Percentiles rank a stretch among this genome's conserved stretches.
Conservation (phyloP, 2,329 filamentous ascomycete species). For the Coniochaeta sp. region DNA sequence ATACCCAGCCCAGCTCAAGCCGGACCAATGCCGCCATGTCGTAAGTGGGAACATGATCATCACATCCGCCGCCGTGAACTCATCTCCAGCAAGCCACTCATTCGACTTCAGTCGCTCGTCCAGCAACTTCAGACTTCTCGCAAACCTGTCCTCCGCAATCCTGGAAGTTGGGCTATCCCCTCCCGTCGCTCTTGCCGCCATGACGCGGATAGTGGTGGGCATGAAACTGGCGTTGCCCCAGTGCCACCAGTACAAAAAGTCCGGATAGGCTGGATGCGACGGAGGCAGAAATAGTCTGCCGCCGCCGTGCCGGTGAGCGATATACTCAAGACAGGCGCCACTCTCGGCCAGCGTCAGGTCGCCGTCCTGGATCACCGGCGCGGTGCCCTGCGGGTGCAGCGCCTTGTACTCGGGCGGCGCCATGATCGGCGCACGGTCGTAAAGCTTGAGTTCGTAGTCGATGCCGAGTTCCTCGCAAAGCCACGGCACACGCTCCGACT, state of each 20-base stretch:
- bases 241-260: conserved; percentile 61
- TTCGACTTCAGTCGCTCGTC: conserved; percentile 39
- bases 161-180: conserved; percentile 10
- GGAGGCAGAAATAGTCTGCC: conserved; percentile 40
- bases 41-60: conserved; percentile 56
- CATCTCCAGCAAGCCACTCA: conserved; percentile 49
- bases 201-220: conserved; percentile 25
- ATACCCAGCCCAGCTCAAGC: conserved; percentile 31
- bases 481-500: conserved; percentile 58
- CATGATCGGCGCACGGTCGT: conserved; percentile 23
- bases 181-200: conserved; percentile 24
- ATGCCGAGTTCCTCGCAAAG: conserved; percentile 57
- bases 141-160: conserved; percentile 23
- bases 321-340: conserved; percentile 54
- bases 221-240: conserved; percentile 41
- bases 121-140: conserved; percentile 31
- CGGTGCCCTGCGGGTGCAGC: conserved; percentile 42
- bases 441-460: conserved; percentile 30
- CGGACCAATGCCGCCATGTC: conserved; percentile 48
- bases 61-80: conserved; percentile 59
- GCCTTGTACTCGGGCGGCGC: conserved; percentile 30
- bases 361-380: conserved; percentile 52
- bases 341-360: conserved; percentile 50
- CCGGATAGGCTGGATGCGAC: conserved; percentile 40
- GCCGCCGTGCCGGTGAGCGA: conserved; percentile 42